A percentile compares a stretch with the other conserved stretches of the same genome.
phyloP scores from a whole-genome alignment of 2,329 filamentous ascomycete genomes.

The Fusarium humuli region DNA sequence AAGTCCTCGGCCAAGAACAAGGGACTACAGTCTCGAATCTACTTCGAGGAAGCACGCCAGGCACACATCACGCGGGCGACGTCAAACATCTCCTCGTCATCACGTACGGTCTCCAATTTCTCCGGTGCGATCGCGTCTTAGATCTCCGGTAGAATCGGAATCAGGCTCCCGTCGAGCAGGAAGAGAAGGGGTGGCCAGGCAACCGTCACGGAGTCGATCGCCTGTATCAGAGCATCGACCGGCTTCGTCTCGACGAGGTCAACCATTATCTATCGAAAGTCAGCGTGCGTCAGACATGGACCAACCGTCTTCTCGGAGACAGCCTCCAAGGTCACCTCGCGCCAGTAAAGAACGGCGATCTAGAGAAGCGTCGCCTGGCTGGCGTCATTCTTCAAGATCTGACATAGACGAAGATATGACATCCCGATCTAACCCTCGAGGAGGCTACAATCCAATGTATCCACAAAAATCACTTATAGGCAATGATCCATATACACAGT shows the following conservation, averaged over 20 bases:
- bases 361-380: constrained; percentile 47
- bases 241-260: constrained; percentile 36
- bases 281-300: constrained; percentile 39
- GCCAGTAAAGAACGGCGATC: constrained; percentile 45
- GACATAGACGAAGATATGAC: constrained; percentile 65
- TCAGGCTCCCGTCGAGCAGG: constrained; percentile 41
- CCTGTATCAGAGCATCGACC: constrained; percentile 35
- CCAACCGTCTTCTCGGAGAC: constrained; percentile 35
- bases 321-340: constrained; percentile 45
- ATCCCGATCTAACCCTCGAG: constrained; percentile 57
- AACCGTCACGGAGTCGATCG: constrained; percentile 44
- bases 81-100: constrained; percentile 49
- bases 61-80: constrained; percentile 50
- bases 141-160: constrained; percentile 46
- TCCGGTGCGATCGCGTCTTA: constrained; percentile 44
- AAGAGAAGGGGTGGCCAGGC: constrained; percentile 43
- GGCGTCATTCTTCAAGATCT: constrained; percentile 59
- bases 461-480: constrained; percentile 53
- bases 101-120: constrained; percentile 48
- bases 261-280: constrained; percentile 42
- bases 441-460: constrained; percentile 56
- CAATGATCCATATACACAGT: constrained; percentile 55
- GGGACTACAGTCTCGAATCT: constrained; percentile 55
- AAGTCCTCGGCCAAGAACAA: constrained; percentile 54
- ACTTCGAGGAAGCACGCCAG: constrained; percentile 49